Base-by-base conservation (phyloP, 495 filamentous ascomycete genomes). In the Pseudevernia furfuracea region DNA sequence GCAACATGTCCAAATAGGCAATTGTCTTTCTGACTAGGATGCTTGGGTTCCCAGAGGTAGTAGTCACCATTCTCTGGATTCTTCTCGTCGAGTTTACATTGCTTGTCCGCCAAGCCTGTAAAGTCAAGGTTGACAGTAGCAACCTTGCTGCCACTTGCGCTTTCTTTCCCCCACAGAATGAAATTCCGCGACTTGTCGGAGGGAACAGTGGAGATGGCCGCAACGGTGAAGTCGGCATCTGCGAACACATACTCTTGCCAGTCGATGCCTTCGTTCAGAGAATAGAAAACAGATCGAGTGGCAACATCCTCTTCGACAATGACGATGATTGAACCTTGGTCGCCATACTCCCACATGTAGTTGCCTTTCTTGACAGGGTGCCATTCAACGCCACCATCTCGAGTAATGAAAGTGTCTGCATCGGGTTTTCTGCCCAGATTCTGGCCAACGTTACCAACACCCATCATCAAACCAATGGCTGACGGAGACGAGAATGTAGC, bases 1-100 rank as follows among this genome's bases (percentile, higher is more conserved):
- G 91, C 84, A 44, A 88, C 78, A 76, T 96, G 95, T 23, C 95
- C 95, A 71, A 97, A 99, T 7, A 99, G 79, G 73, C 95, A 99
- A 58, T 90, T 82, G 60, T 88, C 77, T 5, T 86, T 77, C 70
- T 89, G 84, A 43, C 81, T 70, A 1, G 92, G 92, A 72, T 96
- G 92, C 63, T 80, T 80, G 19, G 95, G 92, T 59, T 80, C 81
- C 91, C 92, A 99, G 55, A 93, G 75, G 58, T 88, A 80, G 77
- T 95, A 97, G 69, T 91, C 88, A 8, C 59, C 66, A 14, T 57
- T 55, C 34, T 85, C 81, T 10, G 76, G 77, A 60, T 89, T 75
- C 2, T 81, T 71, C 63, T 91, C 86, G 62, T 91, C 81, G 15
- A 89, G 73, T 60, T 82, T 75, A 78, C 94, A 97, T 36, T 84